Conservation (phyloP, 148 eudicot species). For the Spergularia marina region DNA sequence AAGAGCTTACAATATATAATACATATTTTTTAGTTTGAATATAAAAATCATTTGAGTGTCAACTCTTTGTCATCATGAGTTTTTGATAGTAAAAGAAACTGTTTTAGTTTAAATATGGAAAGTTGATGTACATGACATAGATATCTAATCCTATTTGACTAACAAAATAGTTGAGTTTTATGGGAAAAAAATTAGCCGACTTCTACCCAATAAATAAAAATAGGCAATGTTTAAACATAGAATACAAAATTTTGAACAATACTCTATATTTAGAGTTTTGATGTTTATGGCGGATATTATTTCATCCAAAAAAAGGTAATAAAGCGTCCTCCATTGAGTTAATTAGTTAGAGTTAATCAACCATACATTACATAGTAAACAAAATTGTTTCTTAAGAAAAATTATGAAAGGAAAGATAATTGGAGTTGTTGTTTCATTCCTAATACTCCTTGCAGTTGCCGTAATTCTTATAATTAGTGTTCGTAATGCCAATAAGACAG, state of each 20-base stretch:
- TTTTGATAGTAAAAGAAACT: too few species aligned
- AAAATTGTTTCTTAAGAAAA: constrained; percentile 8
- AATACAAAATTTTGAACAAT: constrained; percentile 1
- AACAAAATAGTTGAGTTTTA: neutral
- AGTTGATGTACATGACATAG: too few species aligned
- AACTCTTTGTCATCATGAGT: too few species aligned
- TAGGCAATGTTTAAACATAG: constrained; percentile 7
- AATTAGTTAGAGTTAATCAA: neutral
- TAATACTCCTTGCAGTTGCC: constrained; percentile 41
- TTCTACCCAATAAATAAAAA: neutral
- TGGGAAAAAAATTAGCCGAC: too few species aligned
- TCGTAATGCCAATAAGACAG: neutral
- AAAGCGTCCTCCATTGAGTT: constrained; percentile 8
- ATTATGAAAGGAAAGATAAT: constrained; percentile 41
- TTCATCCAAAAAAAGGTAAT: neutral
- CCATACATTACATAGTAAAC: constrained; percentile 9
- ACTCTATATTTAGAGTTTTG: constrained; percentile 18
- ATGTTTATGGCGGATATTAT: neutral
- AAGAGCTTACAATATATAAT: too few species aligned
- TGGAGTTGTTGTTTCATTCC: constrained; percentile 32
- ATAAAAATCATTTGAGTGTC: too few species aligned
- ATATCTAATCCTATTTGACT: too few species aligned
- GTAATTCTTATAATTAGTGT: constrained; percentile 37
- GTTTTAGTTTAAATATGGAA: too few species aligned
- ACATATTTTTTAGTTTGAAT: too few species aligned